phyloP scores from a whole-genome alignment of 1,284 basidiomycete species.

The Puccinia sorghi region DNA sequence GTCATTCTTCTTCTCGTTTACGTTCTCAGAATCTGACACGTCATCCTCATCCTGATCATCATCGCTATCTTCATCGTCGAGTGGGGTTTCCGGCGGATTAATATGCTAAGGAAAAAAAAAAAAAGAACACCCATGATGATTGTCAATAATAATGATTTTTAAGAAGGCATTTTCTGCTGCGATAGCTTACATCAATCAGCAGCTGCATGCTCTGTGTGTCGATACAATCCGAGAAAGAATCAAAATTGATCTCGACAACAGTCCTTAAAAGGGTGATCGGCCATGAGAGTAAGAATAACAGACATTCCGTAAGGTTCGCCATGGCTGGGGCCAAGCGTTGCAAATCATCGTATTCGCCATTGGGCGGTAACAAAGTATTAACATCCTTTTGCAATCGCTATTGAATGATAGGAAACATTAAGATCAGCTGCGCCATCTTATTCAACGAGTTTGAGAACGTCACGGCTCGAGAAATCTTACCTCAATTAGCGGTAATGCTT shows the following conservation, averaged over 20 bases:
- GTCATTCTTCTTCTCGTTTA: slow-evolving; percentile 11
- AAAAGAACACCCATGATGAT: background rate
- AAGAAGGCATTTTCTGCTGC: background rate
- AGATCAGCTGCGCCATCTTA: background rate
- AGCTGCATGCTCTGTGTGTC: slow-evolving; percentile 21
- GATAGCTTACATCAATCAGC: slow-evolving; percentile 26
- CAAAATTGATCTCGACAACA: slow-evolving; percentile 37
- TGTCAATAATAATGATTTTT: background rate
- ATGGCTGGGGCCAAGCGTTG: slow-evolving; percentile 16
- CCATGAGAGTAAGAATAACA: slow-evolving; percentile 45
- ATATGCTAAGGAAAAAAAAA: too few relatives aligned
- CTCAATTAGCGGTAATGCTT: slow-evolving; percentile 31
- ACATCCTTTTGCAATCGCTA: slow-evolving; percentile 18
- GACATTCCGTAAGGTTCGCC: slow-evolving; percentile 29
- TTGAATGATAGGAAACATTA: background rate
- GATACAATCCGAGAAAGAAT: slow-evolving; percentile 37
- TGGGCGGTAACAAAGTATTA: background rate
- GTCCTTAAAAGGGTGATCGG: slow-evolving; percentile 32
- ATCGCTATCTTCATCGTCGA: slow-evolving; percentile 16
- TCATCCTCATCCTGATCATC: too few relatives aligned
- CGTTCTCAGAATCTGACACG: background rate
- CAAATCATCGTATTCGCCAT: background rate
- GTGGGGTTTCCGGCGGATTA: slow-evolving; percentile 15
- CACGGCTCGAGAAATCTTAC: background rate
- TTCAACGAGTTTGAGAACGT: background rate